Percentiles rank a stretch among this genome's conserved stretches.
These are phyloP conservation scores for Neofusicoccum laricinum DNA, from an alignment of 2,329 filamentous ascomycete species.

Conservation along the genomic window DNA sequence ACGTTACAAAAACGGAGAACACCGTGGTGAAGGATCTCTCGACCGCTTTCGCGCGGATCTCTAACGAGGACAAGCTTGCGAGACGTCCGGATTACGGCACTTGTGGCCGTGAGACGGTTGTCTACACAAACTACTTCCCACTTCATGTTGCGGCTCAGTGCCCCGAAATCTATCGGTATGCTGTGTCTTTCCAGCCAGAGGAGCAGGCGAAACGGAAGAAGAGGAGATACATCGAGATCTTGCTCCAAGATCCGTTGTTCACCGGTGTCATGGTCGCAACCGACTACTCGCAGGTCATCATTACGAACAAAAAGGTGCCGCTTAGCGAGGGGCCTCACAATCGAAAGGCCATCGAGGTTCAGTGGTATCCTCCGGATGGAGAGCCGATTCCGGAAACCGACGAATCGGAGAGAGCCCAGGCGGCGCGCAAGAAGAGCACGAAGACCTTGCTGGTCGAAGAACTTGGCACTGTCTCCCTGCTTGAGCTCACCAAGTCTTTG, in stretches of 20 bases:
- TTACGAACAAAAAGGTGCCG: constrained; percentile 26
- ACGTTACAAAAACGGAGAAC: constrained; percentile 30
- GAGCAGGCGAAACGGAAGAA: constrained; percentile 44
- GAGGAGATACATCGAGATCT: constrained; percentile 46
- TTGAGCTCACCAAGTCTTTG: constrained; percentile 46
- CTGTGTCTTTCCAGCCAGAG: constrained; percentile 31
- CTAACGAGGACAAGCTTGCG: constrained; percentile 25
- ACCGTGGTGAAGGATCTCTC: constrained; percentile 25
- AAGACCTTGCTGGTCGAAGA: constrained; percentile 23
- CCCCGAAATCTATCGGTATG: constrained; percentile 28
- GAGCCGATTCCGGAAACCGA: constrained; percentile 24
- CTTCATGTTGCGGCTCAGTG: constrained; percentile 29
- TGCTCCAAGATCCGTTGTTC: constrained; percentile 38
- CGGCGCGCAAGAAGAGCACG: constrained; percentile 23
- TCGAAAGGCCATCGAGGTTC: constrained; percentile 21
- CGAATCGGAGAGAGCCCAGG: constrained; percentile 20
- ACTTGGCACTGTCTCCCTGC: constrained; percentile 26
- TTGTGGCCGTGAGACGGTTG: constrained; percentile 34
- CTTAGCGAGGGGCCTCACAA: constrained; percentile 19
- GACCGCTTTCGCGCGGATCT: constrained; percentile 23
- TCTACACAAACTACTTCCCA: constrained; percentile 42
- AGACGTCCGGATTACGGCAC: constrained; percentile 33
- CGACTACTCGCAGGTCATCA: constrained; percentile 36
- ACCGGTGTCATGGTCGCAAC: constrained; percentile 31
- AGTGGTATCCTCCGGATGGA: constrained; percentile 29